Evolutionary conservation across 2,329 filamentous ascomycete species (phyloP).

Genomic region (Penicillium brasilianum): DNA sequence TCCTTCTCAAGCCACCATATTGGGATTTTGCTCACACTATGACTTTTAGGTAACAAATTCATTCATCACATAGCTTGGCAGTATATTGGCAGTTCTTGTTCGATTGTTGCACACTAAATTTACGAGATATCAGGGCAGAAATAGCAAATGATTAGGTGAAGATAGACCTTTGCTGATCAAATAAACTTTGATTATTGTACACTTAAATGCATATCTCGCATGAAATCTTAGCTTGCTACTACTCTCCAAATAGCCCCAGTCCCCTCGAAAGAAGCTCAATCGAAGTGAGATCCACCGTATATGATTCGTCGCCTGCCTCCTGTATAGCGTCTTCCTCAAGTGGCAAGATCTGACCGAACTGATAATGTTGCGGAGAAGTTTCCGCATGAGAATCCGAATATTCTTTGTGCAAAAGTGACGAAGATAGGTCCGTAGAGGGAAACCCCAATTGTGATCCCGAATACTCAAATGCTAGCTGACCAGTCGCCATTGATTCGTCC

Average conservation of each 20-base stretch:
- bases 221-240: background rate
- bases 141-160: background rate
- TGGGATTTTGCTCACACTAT: background rate
- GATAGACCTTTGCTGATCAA: background rate
- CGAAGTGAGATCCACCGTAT: background rate
- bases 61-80: background rate
- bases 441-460: background rate
- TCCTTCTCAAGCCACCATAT: no score
- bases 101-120: background rate
- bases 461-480: background rate
- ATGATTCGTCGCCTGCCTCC: background rate
- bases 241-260: conserved; percentile 5
- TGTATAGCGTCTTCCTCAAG: background rate
- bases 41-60: background rate
- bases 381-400: no score
- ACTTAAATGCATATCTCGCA: background rate
- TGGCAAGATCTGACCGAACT: background rate
- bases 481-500: conserved; percentile 6
- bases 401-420: background rate
- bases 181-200: background rate
- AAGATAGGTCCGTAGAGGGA: background rate
- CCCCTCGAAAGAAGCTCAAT: conserved; percentile 5
- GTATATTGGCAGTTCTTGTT: background rate
- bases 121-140: background rate
- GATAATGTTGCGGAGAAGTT: background rate